phyloP scores from a whole-genome alignment of 176 grass and related monocot species.

The Alopecurus myosuroides region DNA sequence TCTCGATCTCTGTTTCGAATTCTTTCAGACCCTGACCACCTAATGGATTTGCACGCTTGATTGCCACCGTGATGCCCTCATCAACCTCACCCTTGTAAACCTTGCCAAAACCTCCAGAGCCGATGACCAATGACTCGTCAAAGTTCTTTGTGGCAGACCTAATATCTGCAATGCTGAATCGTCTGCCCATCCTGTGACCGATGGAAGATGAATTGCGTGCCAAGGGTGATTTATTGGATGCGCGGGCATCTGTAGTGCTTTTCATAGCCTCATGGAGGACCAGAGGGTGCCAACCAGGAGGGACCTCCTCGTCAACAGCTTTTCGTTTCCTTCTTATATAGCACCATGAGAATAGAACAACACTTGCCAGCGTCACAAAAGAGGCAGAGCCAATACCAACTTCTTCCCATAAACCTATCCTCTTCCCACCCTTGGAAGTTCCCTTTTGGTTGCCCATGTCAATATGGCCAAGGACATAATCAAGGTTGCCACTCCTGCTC shows the following conservation, averaged over 20 bases:
- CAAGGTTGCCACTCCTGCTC: constrained; percentile 63
- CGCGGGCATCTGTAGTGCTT: constrained; percentile 74
- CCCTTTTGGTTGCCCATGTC: constrained; percentile 21
- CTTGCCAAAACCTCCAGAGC: constrained; percentile 90
- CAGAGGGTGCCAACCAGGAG: constrained; percentile 86
- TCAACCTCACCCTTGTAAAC: constrained; percentile 80
- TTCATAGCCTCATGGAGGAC: constrained; percentile 80
- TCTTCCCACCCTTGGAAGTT: constrained; percentile 31
- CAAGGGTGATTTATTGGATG: constrained; percentile 39
- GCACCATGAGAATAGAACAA: constrained; percentile 47
- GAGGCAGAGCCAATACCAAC: constrained; percentile 44
- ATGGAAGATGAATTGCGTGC: constrained; percentile 39
- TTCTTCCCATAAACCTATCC: constrained; percentile 48
- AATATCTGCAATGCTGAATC: constrained; percentile 74
- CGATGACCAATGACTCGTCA: constrained; percentile 77
- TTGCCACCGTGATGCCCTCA: constrained; percentile 58
- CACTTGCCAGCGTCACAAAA: constrained; percentile 37
- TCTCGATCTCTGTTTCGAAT: constrained; percentile 95
- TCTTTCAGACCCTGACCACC: constrained; percentile 82
- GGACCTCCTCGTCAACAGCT: constrained; percentile 44
- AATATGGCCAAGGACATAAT: constrained; percentile 61
- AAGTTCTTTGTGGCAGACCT: constrained; percentile 81
- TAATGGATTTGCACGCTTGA: constrained; percentile 77
- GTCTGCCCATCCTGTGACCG: constrained; percentile 59
- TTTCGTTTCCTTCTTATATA: constrained; percentile 62